Base-by-base conservation (phyloP, 768 basidiomycete species). In the Gloeopeniophorella convolvens region DNA sequence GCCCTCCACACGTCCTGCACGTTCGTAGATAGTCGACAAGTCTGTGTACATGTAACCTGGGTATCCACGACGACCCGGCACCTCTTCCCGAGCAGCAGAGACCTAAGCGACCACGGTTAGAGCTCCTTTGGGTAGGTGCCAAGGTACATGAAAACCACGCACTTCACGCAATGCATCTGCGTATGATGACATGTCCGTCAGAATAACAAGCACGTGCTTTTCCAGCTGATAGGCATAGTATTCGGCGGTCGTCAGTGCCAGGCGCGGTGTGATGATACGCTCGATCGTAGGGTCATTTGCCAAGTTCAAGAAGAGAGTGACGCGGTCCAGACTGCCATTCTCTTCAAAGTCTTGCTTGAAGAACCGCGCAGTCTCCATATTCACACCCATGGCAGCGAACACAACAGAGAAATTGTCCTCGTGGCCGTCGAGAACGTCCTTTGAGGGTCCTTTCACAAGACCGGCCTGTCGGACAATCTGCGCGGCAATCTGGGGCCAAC, bases 371-470 rank as follows among this genome's bases (percentile, higher is more conserved):
- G 96, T 98, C 70, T 99, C 96, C 93, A 96, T 96, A 74, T 99
- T 99, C 52, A 95, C 96, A 79, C 96, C 96, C 96, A 99, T 98
- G 33, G 96, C 96, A 49, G 94, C 96, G 66, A 98, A 99, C 41
- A 98, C 96, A 63, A 99, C 94, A 41, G 92, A 95, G 78, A 99
- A 99, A 70, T 99, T 99, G 73, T 99, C 95, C 75, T 96, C 95
- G 70, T 98, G 95, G 48, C 93, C 95, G 64, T 99, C 96, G 63
- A 94, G 94, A 13, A 95, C 93, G 62, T 89, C 92, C 70, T 98
- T 98, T 40, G 89, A 92, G 6, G 96, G 95, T 39, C 93, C 77
- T 71, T 92, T 93, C 63, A 99, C 96, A 52, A 99, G 74, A 55
- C 95, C 96, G 30, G 96, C 90, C 74, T 99, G 96, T 66, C 96